Percentiles rank a stretch among this genome's conserved stretches.
phyloP scores from a whole-genome alignment of 176 grass and related monocot species.

The Areca catechu region DNA sequence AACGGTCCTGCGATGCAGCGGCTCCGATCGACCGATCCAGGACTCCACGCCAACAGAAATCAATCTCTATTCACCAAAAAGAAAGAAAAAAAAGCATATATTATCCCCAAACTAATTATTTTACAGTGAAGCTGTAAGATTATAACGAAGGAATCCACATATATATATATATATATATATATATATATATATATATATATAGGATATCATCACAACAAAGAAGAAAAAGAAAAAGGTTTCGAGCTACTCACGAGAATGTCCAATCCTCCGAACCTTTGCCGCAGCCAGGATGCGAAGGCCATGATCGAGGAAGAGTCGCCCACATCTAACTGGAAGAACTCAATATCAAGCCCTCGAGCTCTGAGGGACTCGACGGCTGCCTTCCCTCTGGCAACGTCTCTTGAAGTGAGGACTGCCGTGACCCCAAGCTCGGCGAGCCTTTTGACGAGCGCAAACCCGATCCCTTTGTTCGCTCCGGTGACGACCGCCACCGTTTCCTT shows the following conservation, averaged over 20 bases:
- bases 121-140: too few species aligned
- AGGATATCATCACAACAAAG: too few species aligned
- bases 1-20: too few species aligned
- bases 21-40: too few species aligned
- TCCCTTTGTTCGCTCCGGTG: conserved; percentile 89
- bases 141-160: too few species aligned
- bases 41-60: too few species aligned
- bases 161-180: too few species aligned
- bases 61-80: too few species aligned
- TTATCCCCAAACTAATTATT: too few species aligned
- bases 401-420: conserved; percentile 83
- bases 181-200: too few species aligned
- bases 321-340: conserved; percentile 60
- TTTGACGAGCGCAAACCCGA: conserved; percentile 60
- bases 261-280: conserved; percentile 36
- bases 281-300: conserved; percentile 57
- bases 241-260: conserved; percentile 60
- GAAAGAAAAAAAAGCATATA: too few species aligned
- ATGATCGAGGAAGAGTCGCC: conserved; percentile 46
- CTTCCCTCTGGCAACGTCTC: conserved; percentile 55
- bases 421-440: conserved; percentile 65
- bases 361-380: conserved; percentile 58
- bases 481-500: conserved; percentile 82
- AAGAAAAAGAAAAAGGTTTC: too few species aligned
- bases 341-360: conserved; percentile 26